Conservation (phyloP, 169 alveolate genomes). For the Plasmodium relictum region DNA sequence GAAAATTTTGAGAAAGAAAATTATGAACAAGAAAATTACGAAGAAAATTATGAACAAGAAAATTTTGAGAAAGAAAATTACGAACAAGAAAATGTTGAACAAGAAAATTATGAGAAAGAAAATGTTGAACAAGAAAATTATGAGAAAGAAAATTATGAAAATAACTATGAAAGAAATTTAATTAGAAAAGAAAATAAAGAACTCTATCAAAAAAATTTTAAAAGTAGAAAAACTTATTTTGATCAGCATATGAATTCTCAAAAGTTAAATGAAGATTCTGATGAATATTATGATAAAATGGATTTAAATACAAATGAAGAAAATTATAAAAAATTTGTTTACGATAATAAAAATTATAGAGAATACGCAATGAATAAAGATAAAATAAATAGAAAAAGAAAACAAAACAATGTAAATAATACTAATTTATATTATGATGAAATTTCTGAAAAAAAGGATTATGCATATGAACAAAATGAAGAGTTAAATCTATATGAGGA, state of each 20-base stretch:
- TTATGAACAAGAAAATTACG: not conserved
- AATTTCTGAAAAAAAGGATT: not conserved
- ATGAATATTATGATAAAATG: not conserved
- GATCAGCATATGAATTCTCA: no score
- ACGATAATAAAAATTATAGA: not conserved
- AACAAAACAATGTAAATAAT: not conserved
- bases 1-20: not conserved
- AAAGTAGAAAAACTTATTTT: no score
- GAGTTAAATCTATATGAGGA: not conserved
- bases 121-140: not conserved
- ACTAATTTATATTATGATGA: not conserved
- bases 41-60: not conserved
- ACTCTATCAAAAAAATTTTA: no score
- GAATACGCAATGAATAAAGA: not conserved
- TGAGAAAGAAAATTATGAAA: not conserved
- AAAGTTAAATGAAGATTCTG: not conserved
- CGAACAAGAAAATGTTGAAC: not conserved
- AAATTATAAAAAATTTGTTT: not conserved
- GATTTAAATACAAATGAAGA: slow-evolving; percentile 11
- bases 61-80: not conserved
- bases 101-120: not conserved
- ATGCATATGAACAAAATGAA: not conserved
- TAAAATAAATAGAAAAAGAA: not conserved
- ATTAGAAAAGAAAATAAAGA: no score
- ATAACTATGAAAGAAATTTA: no score